Conservation (phyloP, 78 protist species). For the Dictyostelium intermedium region DNA sequence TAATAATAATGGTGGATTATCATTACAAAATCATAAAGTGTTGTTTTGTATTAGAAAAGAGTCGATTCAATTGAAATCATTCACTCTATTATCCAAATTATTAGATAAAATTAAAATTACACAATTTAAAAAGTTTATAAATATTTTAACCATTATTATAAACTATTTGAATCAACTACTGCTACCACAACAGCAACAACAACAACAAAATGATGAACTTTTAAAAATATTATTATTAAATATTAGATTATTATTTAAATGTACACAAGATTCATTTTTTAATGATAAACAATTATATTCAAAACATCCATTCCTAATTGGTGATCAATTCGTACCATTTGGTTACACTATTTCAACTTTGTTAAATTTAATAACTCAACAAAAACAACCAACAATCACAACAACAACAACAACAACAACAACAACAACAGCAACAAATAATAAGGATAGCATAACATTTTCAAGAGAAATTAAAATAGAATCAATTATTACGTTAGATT, state of each 20-base stretch:
- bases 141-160: background rate
- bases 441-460: too few species aligned
- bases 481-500: background rate
- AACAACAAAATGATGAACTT: background rate
- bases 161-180: background rate
- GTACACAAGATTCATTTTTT: background rate
- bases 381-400: background rate
- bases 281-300: background rate
- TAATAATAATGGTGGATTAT: background rate
- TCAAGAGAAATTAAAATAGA: constrained; percentile 15
- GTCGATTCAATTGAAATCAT: background rate
- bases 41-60: background rate
- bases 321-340: constrained; percentile 19
- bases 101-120: background rate
- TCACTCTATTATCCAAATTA: background rate
- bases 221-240: background rate
- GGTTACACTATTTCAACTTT: constrained; percentile 11
- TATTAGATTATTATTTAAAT: background rate
- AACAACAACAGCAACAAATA: background rate
- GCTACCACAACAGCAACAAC: background rate
- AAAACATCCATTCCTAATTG: constrained; percentile 14
- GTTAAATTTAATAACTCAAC: background rate
- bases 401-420: background rate
- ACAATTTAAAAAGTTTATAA: constrained; percentile 6
- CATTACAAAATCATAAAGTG: background rate